These are phyloP conservation scores for Metschnikowia gelsemii DNA, from an alignment of 805 yeast species.

Conservation along the genomic window DNA sequence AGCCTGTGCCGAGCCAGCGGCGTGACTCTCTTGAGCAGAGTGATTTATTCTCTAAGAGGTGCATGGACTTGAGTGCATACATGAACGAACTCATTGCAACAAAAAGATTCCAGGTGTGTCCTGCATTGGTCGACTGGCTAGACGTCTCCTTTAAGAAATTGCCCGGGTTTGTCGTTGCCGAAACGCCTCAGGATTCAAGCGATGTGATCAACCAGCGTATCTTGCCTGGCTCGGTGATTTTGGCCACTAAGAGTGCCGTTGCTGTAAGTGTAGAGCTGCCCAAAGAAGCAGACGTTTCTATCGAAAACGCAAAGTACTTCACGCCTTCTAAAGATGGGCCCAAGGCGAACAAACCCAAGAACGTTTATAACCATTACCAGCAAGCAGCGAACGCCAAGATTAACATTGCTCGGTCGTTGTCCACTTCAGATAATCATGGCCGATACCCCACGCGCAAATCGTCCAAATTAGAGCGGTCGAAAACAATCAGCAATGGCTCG, in stretches of 20 bases:
- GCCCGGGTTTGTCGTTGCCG: slow-evolving; percentile 27
- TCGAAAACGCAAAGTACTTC: slow-evolving; percentile 3
- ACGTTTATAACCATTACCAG: slow-evolving; percentile 35
- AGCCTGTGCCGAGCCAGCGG: slow-evolving; percentile 42
- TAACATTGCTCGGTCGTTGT: slow-evolving; percentile 15
- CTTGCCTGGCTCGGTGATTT: slow-evolving; percentile 19
- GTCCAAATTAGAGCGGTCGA: slow-evolving; percentile 8
- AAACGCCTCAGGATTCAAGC: slow-evolving; percentile 12
- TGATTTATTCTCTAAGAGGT: slow-evolving; percentile 29
- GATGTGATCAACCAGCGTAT: slow-evolving; percentile 19
- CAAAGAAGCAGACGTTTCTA: slow-evolving; percentile 1
- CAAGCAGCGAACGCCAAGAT: slow-evolving; percentile 21
- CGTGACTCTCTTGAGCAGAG: slow-evolving; percentile 16
- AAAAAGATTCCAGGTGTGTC: slow-evolving; percentile 28
- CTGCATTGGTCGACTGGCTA: slow-evolving; percentile 32
- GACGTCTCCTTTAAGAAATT: slow-evolving; percentile 25
- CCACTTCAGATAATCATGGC: slow-evolving; percentile 14
- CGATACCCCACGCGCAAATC: slow-evolving; percentile 9
- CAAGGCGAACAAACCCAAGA: slow-evolving; percentile 27
- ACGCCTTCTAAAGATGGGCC: slow-evolving; percentile 9
- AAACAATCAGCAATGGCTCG: slow-evolving; percentile 6
- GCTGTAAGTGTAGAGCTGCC: slow-evolving; percentile 4
- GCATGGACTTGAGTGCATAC: slow-evolving; percentile 42
- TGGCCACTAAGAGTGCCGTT: slow-evolving; percentile 14
- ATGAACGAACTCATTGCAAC: slow-evolving; percentile 34